phyloP scores from a whole-genome alignment of 768 basidiomycete species.

The Lyophyllum atratum region DNA sequence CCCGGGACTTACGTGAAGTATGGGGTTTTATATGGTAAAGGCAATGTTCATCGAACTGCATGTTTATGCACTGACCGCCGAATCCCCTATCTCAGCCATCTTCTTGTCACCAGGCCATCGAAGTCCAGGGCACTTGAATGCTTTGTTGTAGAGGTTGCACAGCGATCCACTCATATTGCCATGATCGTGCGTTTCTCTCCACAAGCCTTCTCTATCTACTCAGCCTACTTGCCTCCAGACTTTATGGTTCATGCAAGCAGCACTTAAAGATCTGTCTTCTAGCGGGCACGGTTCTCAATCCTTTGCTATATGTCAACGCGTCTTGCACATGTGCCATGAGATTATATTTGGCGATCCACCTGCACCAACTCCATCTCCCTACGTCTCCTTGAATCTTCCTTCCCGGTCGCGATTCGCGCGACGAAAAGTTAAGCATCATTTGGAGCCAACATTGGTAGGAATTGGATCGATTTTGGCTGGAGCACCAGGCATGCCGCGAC shows the following conservation, averaged over 20 bases:
- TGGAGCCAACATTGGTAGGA: conserved; percentile 80
- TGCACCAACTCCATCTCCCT: conserved; percentile 64
- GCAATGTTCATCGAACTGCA: background rate
- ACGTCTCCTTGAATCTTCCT: conserved; percentile 57
- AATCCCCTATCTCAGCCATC: conserved; percentile 60
- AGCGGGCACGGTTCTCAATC: conserved; percentile 65
- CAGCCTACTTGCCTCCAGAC: conserved; percentile 53
- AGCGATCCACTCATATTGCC: conserved; percentile 92
- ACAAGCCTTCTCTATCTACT: conserved; percentile 1
- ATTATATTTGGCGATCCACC: conserved; percentile 94
- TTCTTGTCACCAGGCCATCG: conserved; percentile 90
- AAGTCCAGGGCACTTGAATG: conserved; percentile 91
- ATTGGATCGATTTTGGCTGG: conserved; percentile 82
- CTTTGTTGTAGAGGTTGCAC: conserved; percentile 87
- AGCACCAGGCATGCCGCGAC: conserved; percentile 69
- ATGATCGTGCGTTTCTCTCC: conserved; percentile 74
- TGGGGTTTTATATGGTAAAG: conserved; percentile 89
- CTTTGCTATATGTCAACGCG: conserved; percentile 89
- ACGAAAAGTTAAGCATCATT: conserved; percentile 70
- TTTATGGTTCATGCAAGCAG: conserved; percentile 98
- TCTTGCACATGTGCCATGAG: conserved; percentile 89
- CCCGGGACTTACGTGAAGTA: conserved; percentile 74
- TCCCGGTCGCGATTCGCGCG: conserved; percentile 49
- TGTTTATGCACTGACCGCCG: background rate
- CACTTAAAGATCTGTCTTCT: conserved; percentile 76